These are phyloP conservation scores for Lactuca saligna DNA, from an alignment of 129 eudicot genomes.

Conservation along the genomic window DNA sequence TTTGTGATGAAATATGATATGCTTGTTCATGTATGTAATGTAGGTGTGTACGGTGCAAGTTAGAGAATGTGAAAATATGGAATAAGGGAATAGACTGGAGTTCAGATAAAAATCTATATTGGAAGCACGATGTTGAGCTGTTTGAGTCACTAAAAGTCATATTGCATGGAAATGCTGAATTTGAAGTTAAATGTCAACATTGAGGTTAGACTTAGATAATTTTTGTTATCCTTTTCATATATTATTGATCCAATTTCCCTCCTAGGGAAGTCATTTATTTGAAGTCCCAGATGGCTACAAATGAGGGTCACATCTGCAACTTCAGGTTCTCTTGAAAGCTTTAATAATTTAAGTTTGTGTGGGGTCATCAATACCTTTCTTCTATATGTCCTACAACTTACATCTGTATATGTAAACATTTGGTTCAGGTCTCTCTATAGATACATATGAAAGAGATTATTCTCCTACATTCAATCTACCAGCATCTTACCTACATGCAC, in stretches of 20 bases:
- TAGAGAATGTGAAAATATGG: conserved; percentile 68
- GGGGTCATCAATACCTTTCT: conserved; percentile 5
- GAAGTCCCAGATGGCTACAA: conserved; percentile 94
- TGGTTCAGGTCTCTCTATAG: conserved; percentile 61
- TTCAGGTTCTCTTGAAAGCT: conserved; percentile 72
- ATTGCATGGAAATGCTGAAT: conserved; percentile 98
- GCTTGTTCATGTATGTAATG: conserved; percentile 11
- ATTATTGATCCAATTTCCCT: conserved; percentile 8
- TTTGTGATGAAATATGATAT: conserved; percentile 1
- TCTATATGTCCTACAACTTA: conserved; percentile 21
- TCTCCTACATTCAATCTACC: no score
- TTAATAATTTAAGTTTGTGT: conserved; percentile 3
- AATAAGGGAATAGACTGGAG: conserved; percentile 91
- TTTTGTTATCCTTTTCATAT: not conserved
- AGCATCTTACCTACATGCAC: no score
- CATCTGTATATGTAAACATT: not conserved
- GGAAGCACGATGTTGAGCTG: conserved; percentile 92
- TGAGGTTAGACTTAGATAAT: conserved; percentile 50
- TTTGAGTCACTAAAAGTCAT: conserved; percentile 66
- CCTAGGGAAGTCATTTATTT: conserved; percentile 86
- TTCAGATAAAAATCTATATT: conserved; percentile 65
- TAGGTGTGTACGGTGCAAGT: conserved; percentile 88
- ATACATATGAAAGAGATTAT: conserved; percentile 14
- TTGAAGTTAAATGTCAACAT: conserved; percentile 84
- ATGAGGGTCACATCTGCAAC: conserved; percentile 64